Evolutionary conservation across 2,329 filamentous ascomycete species (phyloP), one percentile per base, ranked within the genome.

Genomic region (Westerdykella sp.): DNA sequence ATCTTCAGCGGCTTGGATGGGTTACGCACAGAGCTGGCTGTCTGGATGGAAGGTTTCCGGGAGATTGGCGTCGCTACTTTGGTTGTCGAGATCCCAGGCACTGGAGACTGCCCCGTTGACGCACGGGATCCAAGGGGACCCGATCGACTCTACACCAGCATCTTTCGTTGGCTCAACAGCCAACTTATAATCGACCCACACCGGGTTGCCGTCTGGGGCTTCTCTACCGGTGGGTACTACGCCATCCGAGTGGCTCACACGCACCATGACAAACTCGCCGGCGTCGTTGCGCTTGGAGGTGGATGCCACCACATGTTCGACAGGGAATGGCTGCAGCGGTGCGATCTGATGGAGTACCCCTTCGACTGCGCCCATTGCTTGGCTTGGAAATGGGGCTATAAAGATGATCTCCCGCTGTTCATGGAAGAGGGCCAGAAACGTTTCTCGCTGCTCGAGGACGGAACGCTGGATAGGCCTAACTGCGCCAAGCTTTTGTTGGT

Each of bases 1-100:
- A 75, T 81, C 44, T 73, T 80, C 60, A 79, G 76, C 0, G 77
- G 78, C 0, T 69, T 81, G 0, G 78, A 81, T 45, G 77, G 77
- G 9, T 80, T 80, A 58, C 67, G 77, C 37, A 79, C 77, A 2
- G 78, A 80, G 47, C 70, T 76, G 10, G 69, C 70, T 2, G 72
- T 74, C 0, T 75, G 73, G 72, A 71, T 72, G 55, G 70, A 74
- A 54, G 71, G 71, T 40, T 76, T 69, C 69, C 69, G 71, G 23
- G 64, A 65, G 38, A 69, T 73, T 13, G 71, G 72, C 25, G 70
- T 79, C 10, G 76, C 69, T 0, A 69, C 68, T 2, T 52, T 78
- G 4, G 63, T 79, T 6, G 67, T 78, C 6, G 77, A 80, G 58
- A 79, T 80, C 41, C 77, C 77, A 0, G 77, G 77, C 1, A 80